Percentiles rank a stretch among this genome's conserved stretches.
Conservation (phyloP, 805 yeast genomes). For the Spathaspora hagerdaliae region DNA sequence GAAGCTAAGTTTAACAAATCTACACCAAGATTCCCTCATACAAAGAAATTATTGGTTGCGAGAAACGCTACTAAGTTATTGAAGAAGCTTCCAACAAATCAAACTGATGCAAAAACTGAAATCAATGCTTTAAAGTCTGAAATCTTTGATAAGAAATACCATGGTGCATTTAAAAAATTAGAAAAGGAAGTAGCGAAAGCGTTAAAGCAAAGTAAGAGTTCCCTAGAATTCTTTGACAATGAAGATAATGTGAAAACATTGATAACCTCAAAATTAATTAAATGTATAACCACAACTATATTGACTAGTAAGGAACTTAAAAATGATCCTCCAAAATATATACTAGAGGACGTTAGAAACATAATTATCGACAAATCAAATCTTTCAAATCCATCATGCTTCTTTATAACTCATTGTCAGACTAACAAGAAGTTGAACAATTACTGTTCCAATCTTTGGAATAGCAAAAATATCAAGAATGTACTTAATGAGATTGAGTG, state of each 20-base stretch:
- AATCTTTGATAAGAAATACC: conserved; percentile 46
- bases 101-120: conserved; percentile 41
- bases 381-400: conserved; percentile 44
- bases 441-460: conserved; percentile 46
- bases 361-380: conserved; percentile 24
- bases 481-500: conserved; percentile 36
- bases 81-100: conserved; percentile 35
- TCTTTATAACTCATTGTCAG: conserved; percentile 39
- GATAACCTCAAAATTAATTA: conserved; percentile 29
- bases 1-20: conserved; percentile 45
- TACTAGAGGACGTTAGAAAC: conserved; percentile 23
- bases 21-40: conserved; percentile 46
- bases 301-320: conserved; percentile 26
- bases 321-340: conserved; percentile 30
- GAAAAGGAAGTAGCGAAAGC: conserved; percentile 29
- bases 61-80: conserved; percentile 40
- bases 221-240: conserved; percentile 16
- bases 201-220: conserved; percentile 10
- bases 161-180: conserved; percentile 41
- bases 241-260: conserved; percentile 18
- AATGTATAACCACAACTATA: conserved; percentile 22
- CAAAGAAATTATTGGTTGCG: conserved; percentile 44
- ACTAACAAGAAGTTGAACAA: conserved; percentile 39
- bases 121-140: conserved; percentile 44
- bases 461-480: conserved; percentile 36